Conservation (phyloP, 768 basidiomycete species). For the Tulasnella sp. region DNA sequence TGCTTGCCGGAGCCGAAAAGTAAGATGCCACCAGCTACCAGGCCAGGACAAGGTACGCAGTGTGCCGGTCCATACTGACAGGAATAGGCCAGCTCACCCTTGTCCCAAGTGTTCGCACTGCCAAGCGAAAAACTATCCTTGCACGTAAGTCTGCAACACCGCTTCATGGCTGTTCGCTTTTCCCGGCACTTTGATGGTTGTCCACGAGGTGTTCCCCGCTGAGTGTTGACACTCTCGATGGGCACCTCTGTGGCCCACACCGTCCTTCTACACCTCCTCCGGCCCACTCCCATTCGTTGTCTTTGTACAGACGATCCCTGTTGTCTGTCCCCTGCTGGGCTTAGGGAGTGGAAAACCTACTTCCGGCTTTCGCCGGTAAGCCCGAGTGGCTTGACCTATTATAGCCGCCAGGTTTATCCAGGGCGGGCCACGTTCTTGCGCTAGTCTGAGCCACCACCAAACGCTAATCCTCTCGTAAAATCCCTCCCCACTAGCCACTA, state of each 20-base stretch:
- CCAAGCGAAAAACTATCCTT: constrained; percentile 79
- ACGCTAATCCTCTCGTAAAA: background rate
- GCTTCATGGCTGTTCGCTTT: background rate
- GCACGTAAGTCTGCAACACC: constrained; percentile 68
- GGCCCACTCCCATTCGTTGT: background rate
- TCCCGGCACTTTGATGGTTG: background rate
- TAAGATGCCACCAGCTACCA: constrained; percentile 79
- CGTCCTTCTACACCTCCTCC: background rate
- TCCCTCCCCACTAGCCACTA: constrained; percentile 49
- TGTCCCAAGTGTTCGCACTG: constrained; percentile 57
- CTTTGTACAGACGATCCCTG: background rate
- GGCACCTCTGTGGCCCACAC: background rate
- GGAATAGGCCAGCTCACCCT: constrained; percentile 9
- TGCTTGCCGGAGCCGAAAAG: constrained; percentile 71
- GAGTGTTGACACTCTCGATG: background rate
- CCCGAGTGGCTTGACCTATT: background rate
- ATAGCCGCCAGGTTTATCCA: constrained; percentile 7
- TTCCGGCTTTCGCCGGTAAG: constrained; percentile 7
- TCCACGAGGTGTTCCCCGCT: background rate
- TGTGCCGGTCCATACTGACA: constrained; percentile 29
- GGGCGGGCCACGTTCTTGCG: background rate
- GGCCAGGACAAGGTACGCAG: constrained; percentile 78
- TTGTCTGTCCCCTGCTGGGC: background rate
- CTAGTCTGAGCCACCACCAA: background rate
- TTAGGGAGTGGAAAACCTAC: background rate